Evolutionary conservation across 306 rosid genomes (phyloP).

Genomic region (Dryas octopetala): DNA sequence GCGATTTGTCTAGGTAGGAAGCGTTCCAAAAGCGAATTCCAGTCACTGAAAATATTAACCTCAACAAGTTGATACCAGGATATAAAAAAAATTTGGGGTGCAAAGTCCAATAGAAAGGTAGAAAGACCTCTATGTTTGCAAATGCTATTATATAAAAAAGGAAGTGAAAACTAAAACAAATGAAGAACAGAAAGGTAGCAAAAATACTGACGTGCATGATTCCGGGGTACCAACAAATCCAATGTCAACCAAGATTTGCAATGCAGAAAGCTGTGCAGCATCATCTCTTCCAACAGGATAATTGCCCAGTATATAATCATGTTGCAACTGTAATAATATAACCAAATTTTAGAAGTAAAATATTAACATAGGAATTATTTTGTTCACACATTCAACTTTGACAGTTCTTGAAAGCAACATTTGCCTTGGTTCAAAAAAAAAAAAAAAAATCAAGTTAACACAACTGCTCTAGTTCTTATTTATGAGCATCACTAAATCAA

Average conservation of each 20-base stretch:
- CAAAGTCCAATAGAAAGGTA: constrained; percentile 9
- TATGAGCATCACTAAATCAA: background rate
- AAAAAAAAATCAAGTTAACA: background rate
- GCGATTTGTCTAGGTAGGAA: constrained; percentile 91
- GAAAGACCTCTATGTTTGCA: background rate
- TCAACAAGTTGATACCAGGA: constrained; percentile 19
- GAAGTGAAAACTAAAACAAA: constrained; percentile 8
- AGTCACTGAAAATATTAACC: constrained; percentile 56
- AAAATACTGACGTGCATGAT: constrained; percentile 74
- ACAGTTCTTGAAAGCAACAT: constrained; percentile 1
- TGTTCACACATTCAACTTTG: background rate
- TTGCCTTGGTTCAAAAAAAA: background rate
- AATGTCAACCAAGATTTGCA: constrained; percentile 88
- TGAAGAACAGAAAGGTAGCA: constrained; percentile 20
- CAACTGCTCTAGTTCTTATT: background rate
- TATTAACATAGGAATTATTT: background rate
- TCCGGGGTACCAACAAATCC: constrained; percentile 70
- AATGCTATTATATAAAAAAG: constrained; percentile 3
- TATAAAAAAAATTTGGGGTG: background rate
- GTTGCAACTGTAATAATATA: constrained; percentile 73
- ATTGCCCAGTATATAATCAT: constrained; percentile 89
- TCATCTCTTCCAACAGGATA: constrained; percentile 96
- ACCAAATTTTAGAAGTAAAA: constrained; percentile 15
- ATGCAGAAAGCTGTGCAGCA: constrained; percentile 87
- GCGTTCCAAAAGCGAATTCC: constrained; percentile 85